A percentile compares a stretch with the other conserved stretches of the same genome.
Evolutionary conservation across 768 basidiomycete species (phyloP).

Genomic region (Agrocybe praecox): DNA sequence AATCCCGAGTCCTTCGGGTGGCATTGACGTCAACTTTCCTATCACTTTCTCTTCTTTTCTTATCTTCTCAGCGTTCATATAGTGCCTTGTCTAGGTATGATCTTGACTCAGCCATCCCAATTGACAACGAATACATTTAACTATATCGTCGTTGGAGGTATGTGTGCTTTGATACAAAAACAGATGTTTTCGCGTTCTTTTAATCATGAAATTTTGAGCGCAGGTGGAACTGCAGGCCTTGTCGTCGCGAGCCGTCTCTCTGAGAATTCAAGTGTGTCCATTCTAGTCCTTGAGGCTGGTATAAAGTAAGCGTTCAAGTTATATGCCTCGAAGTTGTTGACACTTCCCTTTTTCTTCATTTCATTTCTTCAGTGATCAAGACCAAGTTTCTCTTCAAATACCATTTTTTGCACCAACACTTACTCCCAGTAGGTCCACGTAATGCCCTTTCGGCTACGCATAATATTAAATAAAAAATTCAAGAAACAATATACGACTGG

Average conservation of each 20-base stretch:
- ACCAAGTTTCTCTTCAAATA: slow-evolving; percentile 16
- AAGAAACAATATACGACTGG: slow-evolving; percentile 26
- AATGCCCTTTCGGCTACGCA: background rate
- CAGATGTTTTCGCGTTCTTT: slow-evolving; percentile 26
- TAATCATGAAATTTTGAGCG: slow-evolving; percentile 40
- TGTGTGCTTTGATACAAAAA: background rate
- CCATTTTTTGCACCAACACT: slow-evolving; percentile 24
- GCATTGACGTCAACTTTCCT: too few relatives aligned
- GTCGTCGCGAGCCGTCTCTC: slow-evolving; percentile 29
- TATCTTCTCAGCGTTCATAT: background rate
- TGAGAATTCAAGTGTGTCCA: slow-evolving; percentile 47
- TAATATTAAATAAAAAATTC: slow-evolving; percentile 10
- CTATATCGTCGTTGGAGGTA: slow-evolving; percentile 18
- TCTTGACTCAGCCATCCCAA: slow-evolving; percentile 5
- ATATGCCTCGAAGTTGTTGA: background rate
- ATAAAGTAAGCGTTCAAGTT: slow-evolving; percentile 46
- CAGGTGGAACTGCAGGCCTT: slow-evolving; percentile 29
- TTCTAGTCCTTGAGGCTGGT: slow-evolving; percentile 58
- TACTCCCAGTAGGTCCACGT: slow-evolving; percentile 16
- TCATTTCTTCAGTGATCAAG: slow-evolving; percentile 14
- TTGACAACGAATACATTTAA: slow-evolving; percentile 6
- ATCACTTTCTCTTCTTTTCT: too few relatives aligned
- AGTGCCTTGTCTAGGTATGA: slow-evolving; percentile 2
- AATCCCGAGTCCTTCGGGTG: too few relatives aligned
- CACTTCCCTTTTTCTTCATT: too few relatives aligned